phyloP scores from a whole-genome alignment of 140 eudicot species.

The Cichorium intybus region DNA sequence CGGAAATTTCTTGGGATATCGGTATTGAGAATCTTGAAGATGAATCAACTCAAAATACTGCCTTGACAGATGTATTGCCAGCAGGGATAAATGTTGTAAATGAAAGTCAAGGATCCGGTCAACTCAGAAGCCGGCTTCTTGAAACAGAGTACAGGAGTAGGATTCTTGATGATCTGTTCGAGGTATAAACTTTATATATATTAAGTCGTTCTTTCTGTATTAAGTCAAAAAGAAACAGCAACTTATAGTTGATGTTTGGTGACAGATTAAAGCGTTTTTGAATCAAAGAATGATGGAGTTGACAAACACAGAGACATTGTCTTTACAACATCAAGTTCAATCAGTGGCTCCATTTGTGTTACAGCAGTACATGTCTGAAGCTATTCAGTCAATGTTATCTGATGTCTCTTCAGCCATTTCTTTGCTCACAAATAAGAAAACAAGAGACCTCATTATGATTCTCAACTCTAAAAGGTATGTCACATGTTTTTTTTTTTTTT shows the following conservation, averaged over 20 bases:
- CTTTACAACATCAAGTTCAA: constrained; percentile 95
- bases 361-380: constrained; percentile 79
- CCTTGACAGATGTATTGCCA: constrained; percentile 19
- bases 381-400: constrained; percentile 67
- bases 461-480: constrained; percentile 86
- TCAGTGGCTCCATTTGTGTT: constrained; percentile 90
- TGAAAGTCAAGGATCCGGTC: constrained; percentile 32
- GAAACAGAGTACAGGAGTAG: constrained; percentile 89
- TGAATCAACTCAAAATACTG: constrained; percentile 37
- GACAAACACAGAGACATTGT: constrained; percentile 77
- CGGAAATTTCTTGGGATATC: constrained; percentile 84
- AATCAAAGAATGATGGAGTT: constrained; percentile 74
- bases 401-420: constrained; percentile 77
- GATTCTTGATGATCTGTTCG: constrained; percentile 90
- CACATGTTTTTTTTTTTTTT: no score
- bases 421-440: constrained; percentile 74
- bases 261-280: constrained; percentile 85
- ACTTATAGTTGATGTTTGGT: neutral
- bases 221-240: no score
- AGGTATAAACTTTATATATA: constrained; percentile 56
- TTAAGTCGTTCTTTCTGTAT: neutral
- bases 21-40: constrained; percentile 59
- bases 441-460: constrained; percentile 80
- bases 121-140: constrained; percentile 67
- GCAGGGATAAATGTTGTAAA: constrained; percentile 28